Conservation (phyloP, 2,329 filamentous ascomycete genomes). For the Fusarium tupiense region DNA sequence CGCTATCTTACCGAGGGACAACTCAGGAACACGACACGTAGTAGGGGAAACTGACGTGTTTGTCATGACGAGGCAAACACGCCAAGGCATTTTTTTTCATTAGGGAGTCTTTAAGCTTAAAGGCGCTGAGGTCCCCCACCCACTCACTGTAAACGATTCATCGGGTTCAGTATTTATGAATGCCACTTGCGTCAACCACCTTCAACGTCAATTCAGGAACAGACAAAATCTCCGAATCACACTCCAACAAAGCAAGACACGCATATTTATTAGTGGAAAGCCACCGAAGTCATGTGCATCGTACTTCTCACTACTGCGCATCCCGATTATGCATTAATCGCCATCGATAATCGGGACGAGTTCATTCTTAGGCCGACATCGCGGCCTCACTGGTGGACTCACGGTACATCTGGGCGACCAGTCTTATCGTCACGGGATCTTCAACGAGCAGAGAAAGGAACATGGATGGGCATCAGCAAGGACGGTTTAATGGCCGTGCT, state of each 20-base stretch:
- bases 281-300: constrained; percentile 72
- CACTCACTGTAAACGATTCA: neutral
- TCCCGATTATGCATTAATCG: constrained; percentile 77
- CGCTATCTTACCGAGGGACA: constrained; percentile 35
- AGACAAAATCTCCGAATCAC: constrained; percentile 1
- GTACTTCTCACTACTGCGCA: constrained; percentile 79
- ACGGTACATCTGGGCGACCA: constrained; percentile 52
- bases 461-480: constrained; percentile 72
- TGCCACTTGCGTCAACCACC: constrained; percentile 19
- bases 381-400: constrained; percentile 71
- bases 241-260: neutral
- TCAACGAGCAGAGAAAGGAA: constrained; percentile 69
- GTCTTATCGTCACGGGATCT: constrained; percentile 71
- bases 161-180: neutral
- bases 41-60: constrained; percentile 11
- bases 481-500: constrained; percentile 70
- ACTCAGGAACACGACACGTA: constrained; percentile 15
- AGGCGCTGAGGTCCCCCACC: constrained; percentile 8
- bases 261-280: neutral
- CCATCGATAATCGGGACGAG: constrained; percentile 83
- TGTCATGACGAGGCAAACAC: neutral
- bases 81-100: neutral
- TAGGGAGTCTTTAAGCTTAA: constrained; percentile 33
- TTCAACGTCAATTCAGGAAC: constrained; percentile 8
- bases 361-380: constrained; percentile 73